A percentile compares a stretch with the other conserved stretches of the same genome.
phyloP scores from a whole-genome alignment of 805 yeast species.

The Wickerhamiella australiensis region DNA sequence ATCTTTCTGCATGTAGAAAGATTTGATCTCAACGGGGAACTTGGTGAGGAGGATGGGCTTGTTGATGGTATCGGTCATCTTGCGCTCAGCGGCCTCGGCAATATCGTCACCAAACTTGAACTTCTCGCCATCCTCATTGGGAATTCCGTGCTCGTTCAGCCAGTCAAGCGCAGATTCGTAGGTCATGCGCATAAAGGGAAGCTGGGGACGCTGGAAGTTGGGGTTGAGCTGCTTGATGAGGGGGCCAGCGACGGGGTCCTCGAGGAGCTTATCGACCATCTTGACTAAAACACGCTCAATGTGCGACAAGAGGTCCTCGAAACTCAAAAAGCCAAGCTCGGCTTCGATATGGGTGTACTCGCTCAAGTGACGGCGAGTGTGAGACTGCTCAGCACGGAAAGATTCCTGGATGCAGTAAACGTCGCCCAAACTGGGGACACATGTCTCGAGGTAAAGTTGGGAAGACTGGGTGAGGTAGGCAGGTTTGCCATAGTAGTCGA shows the following conservation, averaged over 20 bases:
- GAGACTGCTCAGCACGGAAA: conserved; percentile 97
- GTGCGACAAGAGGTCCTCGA: conserved; percentile 77
- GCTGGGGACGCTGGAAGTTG: conserved; percentile 62
- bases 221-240: conserved; percentile 89
- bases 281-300: conserved; percentile 66
- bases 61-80: conserved; percentile 91
- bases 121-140: conserved; percentile 85
- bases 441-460: conserved; percentile 91
- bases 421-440: conserved; percentile 92
- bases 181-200: conserved; percentile 84
- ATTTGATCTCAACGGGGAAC: conserved; percentile 95
- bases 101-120: conserved; percentile 98
- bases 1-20: conserved; percentile 95
- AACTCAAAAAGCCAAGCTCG: conserved; percentile 76
- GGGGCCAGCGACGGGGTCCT: conserved; percentile 88
- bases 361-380: conserved; percentile 93
- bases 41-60: conserved; percentile 83
- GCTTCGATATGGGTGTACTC: conserved; percentile 97
- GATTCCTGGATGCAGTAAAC: conserved; percentile 97
- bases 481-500: conserved; percentile 93
- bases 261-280: conserved; percentile 61
- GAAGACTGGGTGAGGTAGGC: conserved; percentile 95
- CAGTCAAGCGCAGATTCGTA: conserved; percentile 86
- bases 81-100: conserved; percentile 98
- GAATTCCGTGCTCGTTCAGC: conserved; percentile 90